phyloP scores from a whole-genome alignment of 176 grass and related monocot species.

The Musa beccarii region DNA sequence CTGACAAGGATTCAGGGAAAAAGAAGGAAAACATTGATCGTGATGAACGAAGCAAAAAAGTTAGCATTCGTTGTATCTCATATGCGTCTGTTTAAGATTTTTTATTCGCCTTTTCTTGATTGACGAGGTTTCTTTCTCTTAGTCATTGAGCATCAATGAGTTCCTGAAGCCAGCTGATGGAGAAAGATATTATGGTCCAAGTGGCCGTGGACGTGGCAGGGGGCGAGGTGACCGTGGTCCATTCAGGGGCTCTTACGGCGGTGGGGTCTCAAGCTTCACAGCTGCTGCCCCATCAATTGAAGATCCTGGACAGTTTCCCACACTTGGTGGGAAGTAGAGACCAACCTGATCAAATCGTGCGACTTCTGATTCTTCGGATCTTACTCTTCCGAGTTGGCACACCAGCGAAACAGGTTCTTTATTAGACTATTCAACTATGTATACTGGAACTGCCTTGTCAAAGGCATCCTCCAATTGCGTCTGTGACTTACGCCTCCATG shows the following conservation, averaged over 20 bases:
- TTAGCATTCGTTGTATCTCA: neutral
- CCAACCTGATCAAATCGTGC: neutral
- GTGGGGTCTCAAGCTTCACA: neutral
- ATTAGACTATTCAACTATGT: neutral
- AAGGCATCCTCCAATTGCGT: neutral
- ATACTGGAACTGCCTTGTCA: neutral
- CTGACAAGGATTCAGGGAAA: conserved; percentile 2
- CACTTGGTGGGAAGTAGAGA: neutral
- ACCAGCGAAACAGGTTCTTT: neutral
- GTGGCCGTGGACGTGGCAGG: conserved; percentile 2
- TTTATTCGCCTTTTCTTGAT: neutral
- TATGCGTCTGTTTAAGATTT: neutral
- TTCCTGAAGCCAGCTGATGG: conserved; percentile 7
- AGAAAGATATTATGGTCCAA: neutral
- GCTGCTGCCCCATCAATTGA: neutral
- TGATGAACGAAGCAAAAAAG: conserved; percentile 12
- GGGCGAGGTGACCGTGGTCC: conserved; percentile 7
- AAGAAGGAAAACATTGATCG: conserved; percentile 7
- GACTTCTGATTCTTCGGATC: neutral
- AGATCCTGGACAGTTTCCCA: conserved; percentile 3
- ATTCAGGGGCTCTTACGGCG: neutral
- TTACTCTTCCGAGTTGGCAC: neutral
- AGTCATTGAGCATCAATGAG: conserved; percentile 5
- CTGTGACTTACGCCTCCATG: neutral
- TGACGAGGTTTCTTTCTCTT: neutral